phyloP scores from a whole-genome alignment of 2,329 filamentous ascomycete species.

The Colletotrichum sp. region DNA sequence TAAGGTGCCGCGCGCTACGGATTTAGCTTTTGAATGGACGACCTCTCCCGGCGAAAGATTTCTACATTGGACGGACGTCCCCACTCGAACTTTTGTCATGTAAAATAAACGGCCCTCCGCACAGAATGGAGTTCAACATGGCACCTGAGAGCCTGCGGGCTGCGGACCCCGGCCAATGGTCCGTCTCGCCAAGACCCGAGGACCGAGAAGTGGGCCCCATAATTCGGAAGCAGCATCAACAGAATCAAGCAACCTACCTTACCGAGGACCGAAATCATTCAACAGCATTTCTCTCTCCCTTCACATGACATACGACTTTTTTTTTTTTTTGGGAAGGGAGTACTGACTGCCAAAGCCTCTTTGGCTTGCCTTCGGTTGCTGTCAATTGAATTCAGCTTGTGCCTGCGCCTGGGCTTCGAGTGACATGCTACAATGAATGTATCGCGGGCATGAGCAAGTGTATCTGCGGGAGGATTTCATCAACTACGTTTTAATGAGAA shows the following conservation, averaged over 20 bases:
- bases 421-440: too few species aligned
- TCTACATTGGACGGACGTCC: background rate
- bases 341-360: background rate
- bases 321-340: too few species aligned
- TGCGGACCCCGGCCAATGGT: background rate
- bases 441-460: accelerated
- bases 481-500: too few species aligned
- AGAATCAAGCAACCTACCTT: background rate
- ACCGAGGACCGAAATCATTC: background rate
- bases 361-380: accelerated
- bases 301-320: too few species aligned
- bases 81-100: background rate
- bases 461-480: accelerated
- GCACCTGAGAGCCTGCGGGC: background rate
- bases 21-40: background rate
- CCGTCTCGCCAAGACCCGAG: background rate
- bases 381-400: too few species aligned
- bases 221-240: background rate
- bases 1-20: background rate
- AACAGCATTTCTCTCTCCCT: background rate
- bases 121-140: background rate
- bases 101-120: background rate
- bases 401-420: too few species aligned
- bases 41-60: background rate
- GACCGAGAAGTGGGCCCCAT: background rate